Conservation (phyloP, 2,329 filamentous ascomycete genomes). For the Monosporascus sp. region DNA sequence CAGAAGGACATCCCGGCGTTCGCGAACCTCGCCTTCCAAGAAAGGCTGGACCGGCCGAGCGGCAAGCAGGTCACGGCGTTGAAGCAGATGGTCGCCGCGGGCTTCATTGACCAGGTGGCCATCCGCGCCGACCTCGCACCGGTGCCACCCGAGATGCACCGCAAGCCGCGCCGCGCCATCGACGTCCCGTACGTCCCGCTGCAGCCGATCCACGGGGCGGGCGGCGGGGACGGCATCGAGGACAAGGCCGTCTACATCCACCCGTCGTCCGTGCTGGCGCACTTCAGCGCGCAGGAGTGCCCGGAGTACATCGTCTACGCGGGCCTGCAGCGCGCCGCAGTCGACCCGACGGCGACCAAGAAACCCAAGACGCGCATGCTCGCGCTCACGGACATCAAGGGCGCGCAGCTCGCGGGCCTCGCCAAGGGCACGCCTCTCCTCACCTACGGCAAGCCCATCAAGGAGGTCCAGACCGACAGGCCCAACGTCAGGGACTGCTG, state of each 20-base stretch:
- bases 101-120: conserved; percentile 91
- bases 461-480: conserved; percentile 60
- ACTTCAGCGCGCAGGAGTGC: conserved; percentile 64
- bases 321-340: conserved; percentile 67
- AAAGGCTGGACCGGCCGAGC: conserved; percentile 54
- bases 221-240: conserved; percentile 33
- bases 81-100: conserved; percentile 86
- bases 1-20: conserved; percentile 67
- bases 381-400: conserved; percentile 74
- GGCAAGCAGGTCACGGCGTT: conserved; percentile 70
- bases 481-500: conserved; percentile 64
- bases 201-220: conserved; percentile 55
- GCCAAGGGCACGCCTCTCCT: conserved; percentile 82
- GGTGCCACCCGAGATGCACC: conserved; percentile 58
- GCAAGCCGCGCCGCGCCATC: conserved; percentile 78
- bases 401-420: conserved; percentile 69
- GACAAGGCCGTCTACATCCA: conserved; percentile 80
- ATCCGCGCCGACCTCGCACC: conserved; percentile 86
- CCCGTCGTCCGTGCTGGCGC: conserved; percentile 74
- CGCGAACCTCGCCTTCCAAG: conserved; percentile 50
- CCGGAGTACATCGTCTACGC: conserved; percentile 86
- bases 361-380: conserved; percentile 78
- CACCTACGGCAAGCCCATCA: conserved; percentile 84
- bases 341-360: conserved; percentile 43
- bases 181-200: conserved; percentile 90